A percentile compares a stretch with the other conserved stretches of the same genome.
phyloP scores from a whole-genome alignment of 345 rosid genomes.

The Durio zibethinus region DNA sequence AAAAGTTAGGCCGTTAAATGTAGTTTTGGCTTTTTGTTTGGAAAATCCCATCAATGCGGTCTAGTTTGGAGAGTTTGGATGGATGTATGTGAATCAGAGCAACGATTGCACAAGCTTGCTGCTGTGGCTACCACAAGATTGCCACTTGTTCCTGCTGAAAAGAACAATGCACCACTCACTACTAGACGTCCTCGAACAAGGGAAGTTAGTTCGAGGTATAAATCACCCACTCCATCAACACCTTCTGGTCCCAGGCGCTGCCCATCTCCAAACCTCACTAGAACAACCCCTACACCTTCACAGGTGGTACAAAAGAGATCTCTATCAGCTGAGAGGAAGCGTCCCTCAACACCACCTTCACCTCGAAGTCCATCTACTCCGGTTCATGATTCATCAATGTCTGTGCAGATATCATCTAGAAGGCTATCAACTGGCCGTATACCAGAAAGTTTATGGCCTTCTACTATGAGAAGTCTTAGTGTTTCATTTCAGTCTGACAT shows the following conservation, averaged over 20 bases:
- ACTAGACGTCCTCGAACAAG: constrained; percentile 57
- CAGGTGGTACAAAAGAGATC: constrained; percentile 67
- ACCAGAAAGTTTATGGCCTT: constrained; percentile 97
- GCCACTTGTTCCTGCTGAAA: constrained; percentile 66
- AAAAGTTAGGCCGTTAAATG: constrained; percentile 33
- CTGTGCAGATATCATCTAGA: constrained; percentile 53
- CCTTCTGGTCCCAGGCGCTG: constrained; percentile 48
- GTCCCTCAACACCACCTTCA: constrained; percentile 74
- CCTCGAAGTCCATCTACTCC: constrained; percentile 69
- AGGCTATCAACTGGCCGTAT: constrained; percentile 59
- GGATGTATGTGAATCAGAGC: constrained; percentile 65
- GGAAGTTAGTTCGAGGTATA: constrained; percentile 80
- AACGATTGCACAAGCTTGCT: constrained; percentile 42
- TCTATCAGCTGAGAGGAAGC: constrained; percentile 81
- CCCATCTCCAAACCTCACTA: constrained; percentile 67
- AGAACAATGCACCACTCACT: constrained; percentile 53
- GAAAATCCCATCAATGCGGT: constrained; percentile 49
- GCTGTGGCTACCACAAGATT: constrained; percentile 52
- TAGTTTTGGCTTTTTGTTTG: constrained; percentile 25
- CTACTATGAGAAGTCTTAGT: constrained; percentile 97
- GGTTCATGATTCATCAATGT: constrained; percentile 55
- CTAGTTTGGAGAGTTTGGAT: constrained; percentile 54
- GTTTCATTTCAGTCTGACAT: constrained; percentile 91
- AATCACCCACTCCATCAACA: constrained; percentile 63
- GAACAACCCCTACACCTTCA: constrained; percentile 46